phyloP scores from a whole-genome alignment of 495 filamentous ascomycete genomes.

The Neurospora discreta region DNA sequence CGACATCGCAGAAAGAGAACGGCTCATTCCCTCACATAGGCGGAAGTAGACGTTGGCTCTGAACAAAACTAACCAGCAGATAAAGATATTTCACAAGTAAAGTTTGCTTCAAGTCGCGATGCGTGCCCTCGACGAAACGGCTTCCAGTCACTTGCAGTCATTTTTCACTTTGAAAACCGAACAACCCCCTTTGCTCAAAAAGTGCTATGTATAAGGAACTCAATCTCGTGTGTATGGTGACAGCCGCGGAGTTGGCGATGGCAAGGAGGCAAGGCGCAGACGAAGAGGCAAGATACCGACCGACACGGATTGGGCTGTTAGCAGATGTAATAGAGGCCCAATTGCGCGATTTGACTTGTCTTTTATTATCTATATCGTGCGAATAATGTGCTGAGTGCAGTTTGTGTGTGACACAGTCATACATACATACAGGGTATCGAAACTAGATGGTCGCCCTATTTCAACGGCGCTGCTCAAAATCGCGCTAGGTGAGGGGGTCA shows the following conservation, averaged over 20 bases:
- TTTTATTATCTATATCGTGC: not conserved
- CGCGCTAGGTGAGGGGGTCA: not conserved
- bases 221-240: not conserved
- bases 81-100: not conserved
- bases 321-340: not conserved
- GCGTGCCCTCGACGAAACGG: not conserved
- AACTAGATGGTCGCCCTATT: not conserved
- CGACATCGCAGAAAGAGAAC: not conserved
- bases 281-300: not conserved
- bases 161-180: not conserved
- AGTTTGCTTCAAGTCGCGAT: not conserved
- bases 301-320: not conserved
- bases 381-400: not conserved
- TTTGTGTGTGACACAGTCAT: not conserved
- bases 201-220: not conserved
- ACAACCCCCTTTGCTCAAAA: not conserved
- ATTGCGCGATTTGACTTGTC: not conserved
- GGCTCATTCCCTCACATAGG: not conserved
- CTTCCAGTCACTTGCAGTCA: not conserved
- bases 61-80: not conserved
- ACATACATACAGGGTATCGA: not conserved
- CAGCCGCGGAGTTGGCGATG: not conserved
- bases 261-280: not conserved
- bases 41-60: not conserved
- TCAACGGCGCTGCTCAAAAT: not conserved